Evolutionary conservation across 345 rosid genomes (phyloP).

Genomic region (Physaria fendleri): DNA sequence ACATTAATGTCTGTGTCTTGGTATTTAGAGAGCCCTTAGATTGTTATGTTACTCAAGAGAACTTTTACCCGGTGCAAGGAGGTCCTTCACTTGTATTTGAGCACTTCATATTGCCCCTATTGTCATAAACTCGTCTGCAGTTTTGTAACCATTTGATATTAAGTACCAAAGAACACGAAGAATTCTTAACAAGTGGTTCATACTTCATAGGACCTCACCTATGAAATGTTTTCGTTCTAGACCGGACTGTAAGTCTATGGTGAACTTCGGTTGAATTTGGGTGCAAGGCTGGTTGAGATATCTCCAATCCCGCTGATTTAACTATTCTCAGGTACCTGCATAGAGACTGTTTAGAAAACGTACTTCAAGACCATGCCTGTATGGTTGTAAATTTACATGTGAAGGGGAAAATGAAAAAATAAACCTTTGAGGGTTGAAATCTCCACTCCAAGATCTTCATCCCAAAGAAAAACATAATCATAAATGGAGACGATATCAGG

Average conservation of each 20-base stretch:
- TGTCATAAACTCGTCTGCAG: conserved; percentile 78
- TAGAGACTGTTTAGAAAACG: conserved; percentile 7
- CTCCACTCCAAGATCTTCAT: conserved; percentile 90
- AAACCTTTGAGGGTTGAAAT: conserved; percentile 75
- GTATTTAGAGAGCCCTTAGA: neutral
- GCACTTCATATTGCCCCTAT: conserved; percentile 81
- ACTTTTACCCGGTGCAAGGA: conserved; percentile 94
- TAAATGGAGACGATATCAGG: conserved; percentile 75
- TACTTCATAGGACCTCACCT: conserved; percentile 37
- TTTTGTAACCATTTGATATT: conserved; percentile 4
- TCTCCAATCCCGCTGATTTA: conserved; percentile 76
- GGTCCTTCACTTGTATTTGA: conserved; percentile 84
- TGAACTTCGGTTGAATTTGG: conserved; percentile 95
- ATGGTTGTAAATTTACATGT: neutral
- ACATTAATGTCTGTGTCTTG: neutral
- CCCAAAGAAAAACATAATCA: conserved; percentile 95
- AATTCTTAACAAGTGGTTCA: neutral
- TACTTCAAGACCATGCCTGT: neutral
- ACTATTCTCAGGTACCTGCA: conserved; percentile 72
- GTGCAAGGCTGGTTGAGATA: conserved; percentile 95
- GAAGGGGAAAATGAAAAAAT: neutral
- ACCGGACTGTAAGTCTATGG: conserved; percentile 86
- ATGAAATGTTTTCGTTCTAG: conserved; percentile 65
- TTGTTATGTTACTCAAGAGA: neutral
- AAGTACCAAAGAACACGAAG: neutral